phyloP scores from a whole-genome alignment of 495 filamentous ascomycete genomes.

The Penicillium odoratum region DNA sequence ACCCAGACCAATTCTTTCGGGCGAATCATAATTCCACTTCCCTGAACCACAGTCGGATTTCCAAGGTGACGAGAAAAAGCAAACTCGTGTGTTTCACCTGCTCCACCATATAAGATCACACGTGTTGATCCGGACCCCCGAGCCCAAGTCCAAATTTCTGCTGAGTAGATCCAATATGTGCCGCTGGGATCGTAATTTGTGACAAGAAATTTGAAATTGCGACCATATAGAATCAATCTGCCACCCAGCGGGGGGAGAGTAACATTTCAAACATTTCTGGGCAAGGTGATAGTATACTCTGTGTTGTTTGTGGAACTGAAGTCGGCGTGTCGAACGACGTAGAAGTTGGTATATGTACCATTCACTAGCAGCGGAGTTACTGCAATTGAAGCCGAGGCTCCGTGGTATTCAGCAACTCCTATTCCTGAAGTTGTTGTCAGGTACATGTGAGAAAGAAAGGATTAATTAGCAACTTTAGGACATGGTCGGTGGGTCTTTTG shows the following conservation, averaged over 20 bases:
- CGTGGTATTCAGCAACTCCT: constrained; percentile 45
- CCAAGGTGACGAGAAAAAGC: constrained; percentile 39
- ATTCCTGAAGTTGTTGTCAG: constrained; percentile 46
- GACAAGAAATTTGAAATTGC: constrained; percentile 70
- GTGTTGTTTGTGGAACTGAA: constrained; percentile 51
- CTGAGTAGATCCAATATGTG: constrained; percentile 62
- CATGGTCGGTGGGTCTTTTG: neutral
- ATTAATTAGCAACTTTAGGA: too few relatives aligned
- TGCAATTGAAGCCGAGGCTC: constrained; percentile 44
- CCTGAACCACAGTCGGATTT: constrained; percentile 19
- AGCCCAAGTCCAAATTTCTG: constrained; percentile 68
- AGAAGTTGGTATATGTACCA: constrained; percentile 52
- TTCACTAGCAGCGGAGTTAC: constrained; percentile 55
- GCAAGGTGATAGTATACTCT: constrained; percentile 55
- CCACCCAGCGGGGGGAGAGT: constrained; percentile 59
- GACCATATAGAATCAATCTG: constrained; percentile 60
- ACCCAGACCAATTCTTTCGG: constrained; percentile 39
- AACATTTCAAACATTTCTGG: constrained; percentile 55
- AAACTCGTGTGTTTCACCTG: constrained; percentile 63
- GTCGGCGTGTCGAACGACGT: constrained; percentile 57
- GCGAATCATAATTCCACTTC: constrained; percentile 30
- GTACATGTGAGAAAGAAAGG: constrained; percentile 58
- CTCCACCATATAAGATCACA: constrained; percentile 64
- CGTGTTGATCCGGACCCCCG: constrained; percentile 49
- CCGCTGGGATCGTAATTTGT: constrained; percentile 65